A percentile compares a stretch with the other conserved stretches of the same genome.
Conservation (phyloP, 768 basidiomycete species). For the Hebeloma cylindrosporum region DNA sequence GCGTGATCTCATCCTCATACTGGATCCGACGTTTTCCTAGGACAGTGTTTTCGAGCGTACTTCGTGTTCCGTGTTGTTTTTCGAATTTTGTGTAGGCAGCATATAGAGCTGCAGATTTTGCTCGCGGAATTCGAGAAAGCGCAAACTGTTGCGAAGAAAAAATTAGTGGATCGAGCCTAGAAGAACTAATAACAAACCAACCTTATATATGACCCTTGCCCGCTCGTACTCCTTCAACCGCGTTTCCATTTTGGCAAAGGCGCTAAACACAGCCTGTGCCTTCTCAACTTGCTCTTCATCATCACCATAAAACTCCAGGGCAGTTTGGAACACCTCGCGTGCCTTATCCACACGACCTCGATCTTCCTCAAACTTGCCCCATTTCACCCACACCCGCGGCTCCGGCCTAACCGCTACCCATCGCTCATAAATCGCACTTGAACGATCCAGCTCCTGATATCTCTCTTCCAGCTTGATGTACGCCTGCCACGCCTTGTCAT, state of each 20-base stretch:
- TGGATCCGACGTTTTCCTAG: conserved; percentile 94
- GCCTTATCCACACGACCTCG: conserved; percentile 72
- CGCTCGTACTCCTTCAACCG: conserved; percentile 94
- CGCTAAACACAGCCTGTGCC: conserved; percentile 90
- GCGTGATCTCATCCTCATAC: conserved; percentile 91
- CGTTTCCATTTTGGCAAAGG: conserved; percentile 97
- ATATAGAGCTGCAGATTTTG: conserved; percentile 84
- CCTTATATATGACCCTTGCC: conserved; percentile 95
- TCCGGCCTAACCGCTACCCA: conserved; percentile 83
- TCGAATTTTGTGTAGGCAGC: conserved; percentile 94
- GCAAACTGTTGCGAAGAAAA: conserved; percentile 64
- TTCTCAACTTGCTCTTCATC: conserved; percentile 91
- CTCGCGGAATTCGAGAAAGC: conserved; percentile 82
- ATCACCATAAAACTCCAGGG: conserved; percentile 86
- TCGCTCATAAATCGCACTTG: conserved; percentile 89
- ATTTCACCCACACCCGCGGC: conserved; percentile 81
- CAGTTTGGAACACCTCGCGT: conserved; percentile 87
- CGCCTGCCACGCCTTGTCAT: conserved; percentile 99
- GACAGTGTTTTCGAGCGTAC: conserved; percentile 86
- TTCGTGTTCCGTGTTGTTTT: conserved; percentile 90
- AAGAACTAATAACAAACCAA: conserved; percentile 26
- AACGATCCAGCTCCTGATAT: conserved; percentile 90
- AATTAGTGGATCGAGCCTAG: not conserved
- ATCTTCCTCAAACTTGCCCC: conserved; percentile 88
- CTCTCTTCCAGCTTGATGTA: conserved; percentile 94